Conservation (phyloP, 78 protist genomes). For the Blattamonas nauphoetae region DNA sequence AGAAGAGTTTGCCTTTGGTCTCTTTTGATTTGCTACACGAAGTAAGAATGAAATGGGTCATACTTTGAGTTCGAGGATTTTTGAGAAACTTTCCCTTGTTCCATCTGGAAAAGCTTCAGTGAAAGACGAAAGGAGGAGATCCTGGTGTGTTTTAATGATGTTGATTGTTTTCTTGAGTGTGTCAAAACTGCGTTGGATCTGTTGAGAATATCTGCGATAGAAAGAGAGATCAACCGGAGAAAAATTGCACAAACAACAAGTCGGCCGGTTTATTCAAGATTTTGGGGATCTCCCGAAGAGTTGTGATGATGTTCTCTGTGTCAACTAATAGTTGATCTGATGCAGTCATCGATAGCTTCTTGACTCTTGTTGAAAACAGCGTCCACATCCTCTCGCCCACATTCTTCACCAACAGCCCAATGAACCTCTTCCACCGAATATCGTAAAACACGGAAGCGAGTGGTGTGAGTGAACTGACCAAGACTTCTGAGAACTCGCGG, state of each 20-base stretch:
- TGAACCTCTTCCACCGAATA: background rate
- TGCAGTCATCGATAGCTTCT: background rate
- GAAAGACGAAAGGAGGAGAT: background rate
- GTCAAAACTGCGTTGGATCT: background rate
- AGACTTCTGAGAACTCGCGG: background rate
- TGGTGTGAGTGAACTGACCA: background rate
- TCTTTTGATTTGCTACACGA: background rate
- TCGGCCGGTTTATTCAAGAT: background rate
- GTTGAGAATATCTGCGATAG: background rate
- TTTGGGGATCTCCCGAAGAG: background rate
- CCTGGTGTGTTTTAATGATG: background rate
- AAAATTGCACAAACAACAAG: background rate
- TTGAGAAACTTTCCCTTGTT: background rate
- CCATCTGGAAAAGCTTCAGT: background rate
- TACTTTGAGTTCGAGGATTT: background rate
- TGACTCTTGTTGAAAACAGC: background rate
- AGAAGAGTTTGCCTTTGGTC: background rate
- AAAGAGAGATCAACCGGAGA: background rate
- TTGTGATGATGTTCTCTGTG: background rate
- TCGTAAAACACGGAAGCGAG: background rate
- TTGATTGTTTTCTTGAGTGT: background rate
- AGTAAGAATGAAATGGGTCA: background rate
- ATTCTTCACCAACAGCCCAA: background rate
- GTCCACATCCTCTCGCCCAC: background rate
- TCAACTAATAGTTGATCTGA: background rate